Evolutionary conservation across 202 grass and related monocot species (phyloP), one percentile per base, ranked within the genome.

Genomic region (Dendrocalamus latiflorus): DNA sequence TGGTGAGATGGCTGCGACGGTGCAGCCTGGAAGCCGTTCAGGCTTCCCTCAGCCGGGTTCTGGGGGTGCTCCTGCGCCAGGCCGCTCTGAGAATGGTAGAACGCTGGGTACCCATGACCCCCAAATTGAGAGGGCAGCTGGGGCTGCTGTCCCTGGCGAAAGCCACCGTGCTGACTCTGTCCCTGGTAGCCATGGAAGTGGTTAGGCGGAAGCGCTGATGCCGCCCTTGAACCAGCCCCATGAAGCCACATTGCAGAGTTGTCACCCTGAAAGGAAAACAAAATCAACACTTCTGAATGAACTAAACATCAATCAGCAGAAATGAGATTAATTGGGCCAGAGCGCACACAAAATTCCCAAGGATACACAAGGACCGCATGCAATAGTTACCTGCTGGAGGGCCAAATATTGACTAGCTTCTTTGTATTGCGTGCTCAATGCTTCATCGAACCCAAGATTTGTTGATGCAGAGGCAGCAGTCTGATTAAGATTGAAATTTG

Each of bases 221-320:
- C 66, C 12, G 93, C 86, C 90, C 93, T 96, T 15, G 91, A 94
- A 72, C 96, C 93, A 14, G 86, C 88, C 45, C 91, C 91, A 66
- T 89, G 96, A 79, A 92, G 87, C 93, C 91, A 99, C 96, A 94
- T 91, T 22, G 89, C 88, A 69, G 96, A 91, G 50, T 89, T 99
- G 65, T 99, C 96, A 1, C 83, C 91, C 91, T 99, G 83, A 72
- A 86, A 73, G 6, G 28, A 54, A 55, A 55, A 8, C n/a, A 50
- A 49, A 74, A 84, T 81, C 26, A 81, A 79, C 66, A 58, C 22
- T 75, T 34, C 2, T 77, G 11, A 58, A 37, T 25, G 15, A 70
- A 81, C 44, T 38, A 66, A 80, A 33, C 67, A 79, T 49, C n/a
- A 66, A 50, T 47, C 33, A 26, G 36, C 70, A 68, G 11, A 79